Base-by-base conservation (phyloP, 495 filamentous ascomycete species). In the Aspergillus heteromorphus region DNA sequence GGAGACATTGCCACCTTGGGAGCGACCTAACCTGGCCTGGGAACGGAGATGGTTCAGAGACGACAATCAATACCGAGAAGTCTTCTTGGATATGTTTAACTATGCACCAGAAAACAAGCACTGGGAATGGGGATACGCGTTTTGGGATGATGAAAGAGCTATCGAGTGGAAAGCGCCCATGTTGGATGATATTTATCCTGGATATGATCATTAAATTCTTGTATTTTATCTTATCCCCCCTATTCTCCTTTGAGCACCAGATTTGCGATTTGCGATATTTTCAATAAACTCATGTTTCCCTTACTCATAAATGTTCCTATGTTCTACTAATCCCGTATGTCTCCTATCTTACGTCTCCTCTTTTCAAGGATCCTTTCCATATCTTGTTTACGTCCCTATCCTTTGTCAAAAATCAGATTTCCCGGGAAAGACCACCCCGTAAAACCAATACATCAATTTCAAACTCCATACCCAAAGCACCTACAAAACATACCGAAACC, bases 401-500 rank as follows among this genome's bases (percentile, higher is more conserved):
- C n/a, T n/a, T n/a, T n/a, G n/a, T n/a, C n/a, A n/a, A n/a, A n/a
- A n/a, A n/a, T n/a, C n/a, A n/a, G n/a, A n/a, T n/a, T n/a, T n/a
- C n/a, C n/a, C n/a, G n/a, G n/a, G n/a, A n/a, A n/a, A n/a, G n/a
- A n/a, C 23, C 7, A 27, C 3, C 23, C 23, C 3, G 7, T 27
- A 27, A 27, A 27, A 27, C 7, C 7, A 36, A 36, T 36, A 4
- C 31, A 36, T 36, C 13, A 11, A 2, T 36, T 10, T 36, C 31
- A 10, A 11, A 2, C 31, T 14, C 9, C 29, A 30, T 30, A 2
- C 30, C 30, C n/a, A n/a, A 38, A 38, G 0, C 1, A 38, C 13
- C 34, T 62, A 65, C 31, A 71, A 40, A 21, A 70, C 36, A 62
- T 72, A 69, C 2, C 67, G 58, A 51, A 70, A 72, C 51, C 64